Percentiles rank a stretch among this genome's conserved stretches.
These are phyloP conservation scores for Hymenotorrendiella dingleyae DNA, from an alignment of 2,329 filamentous ascomycete species.

Conservation along the genomic window DNA sequence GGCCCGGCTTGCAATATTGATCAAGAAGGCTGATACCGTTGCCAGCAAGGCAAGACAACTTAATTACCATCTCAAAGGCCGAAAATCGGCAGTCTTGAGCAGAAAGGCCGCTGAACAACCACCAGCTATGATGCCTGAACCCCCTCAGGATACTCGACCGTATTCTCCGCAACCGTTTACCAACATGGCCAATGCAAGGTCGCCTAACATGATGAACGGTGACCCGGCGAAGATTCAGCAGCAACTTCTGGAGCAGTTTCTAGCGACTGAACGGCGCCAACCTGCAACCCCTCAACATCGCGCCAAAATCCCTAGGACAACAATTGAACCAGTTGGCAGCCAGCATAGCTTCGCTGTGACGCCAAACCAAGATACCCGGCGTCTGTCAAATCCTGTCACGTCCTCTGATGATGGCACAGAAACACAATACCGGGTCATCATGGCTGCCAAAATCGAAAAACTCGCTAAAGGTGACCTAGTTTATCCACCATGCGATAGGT, in stretches of 20 bases:
- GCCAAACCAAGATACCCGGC: constrained; percentile 22
- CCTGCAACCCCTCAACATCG: constrained; percentile 15
- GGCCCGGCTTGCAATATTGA: constrained; percentile 68
- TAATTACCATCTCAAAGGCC: constrained; percentile 72
- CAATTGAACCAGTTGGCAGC: constrained; percentile 7
- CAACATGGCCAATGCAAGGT: constrained; percentile 39
- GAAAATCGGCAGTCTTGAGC: constrained; percentile 65
- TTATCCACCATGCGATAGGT: constrained; percentile 78
- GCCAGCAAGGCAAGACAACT: constrained; percentile 69
- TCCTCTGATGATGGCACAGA: constrained; percentile 24
- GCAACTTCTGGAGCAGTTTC: constrained; percentile 51
- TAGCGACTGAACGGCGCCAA: constrained; percentile 21
- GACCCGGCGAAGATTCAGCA: constrained; percentile 37
- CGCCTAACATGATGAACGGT: constrained; percentile 19
- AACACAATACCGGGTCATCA: constrained; percentile 50
- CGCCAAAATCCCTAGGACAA: constrained; percentile 12
- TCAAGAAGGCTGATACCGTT: constrained; percentile 72
- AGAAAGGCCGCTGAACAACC: constrained; percentile 42
- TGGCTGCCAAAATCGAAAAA: constrained; percentile 70
- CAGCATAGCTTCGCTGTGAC: constrained; percentile 14
- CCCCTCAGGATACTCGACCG: constrained; percentile 4
- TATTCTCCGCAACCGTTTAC: constrained; percentile 24
- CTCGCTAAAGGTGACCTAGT: constrained; percentile 69
- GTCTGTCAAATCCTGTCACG: constrained; percentile 18
- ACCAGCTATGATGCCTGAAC: constrained; percentile 10